Conservation (phyloP, 108 stramenopile genomes). For the Schizochytrium sp. region DNA sequence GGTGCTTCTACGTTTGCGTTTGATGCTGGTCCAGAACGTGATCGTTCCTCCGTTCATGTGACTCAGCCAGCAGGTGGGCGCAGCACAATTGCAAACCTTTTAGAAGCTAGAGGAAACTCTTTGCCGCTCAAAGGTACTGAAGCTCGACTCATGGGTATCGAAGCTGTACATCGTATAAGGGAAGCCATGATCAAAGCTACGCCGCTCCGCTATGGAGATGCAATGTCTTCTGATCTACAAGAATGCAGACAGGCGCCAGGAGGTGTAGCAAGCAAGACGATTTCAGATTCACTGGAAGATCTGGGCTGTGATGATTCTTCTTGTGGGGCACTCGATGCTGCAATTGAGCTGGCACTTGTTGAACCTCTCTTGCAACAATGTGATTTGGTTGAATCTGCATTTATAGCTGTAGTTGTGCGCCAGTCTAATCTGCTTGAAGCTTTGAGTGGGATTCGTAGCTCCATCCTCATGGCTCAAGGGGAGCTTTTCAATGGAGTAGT, state of each 20-base stretch:
- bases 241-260: constrained; percentile 40
- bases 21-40: neutral
- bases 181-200: neutral
- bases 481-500: constrained; percentile 11
- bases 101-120: neutral
- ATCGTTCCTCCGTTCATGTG: neutral
- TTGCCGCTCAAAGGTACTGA: neutral
- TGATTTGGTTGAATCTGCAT: constrained; percentile 34
- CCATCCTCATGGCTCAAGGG: constrained; percentile 34
- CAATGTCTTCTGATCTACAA: neutral
- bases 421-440: constrained; percentile 35
- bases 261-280: neutral
- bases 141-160: neutral
- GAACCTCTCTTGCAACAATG: constrained; percentile 44
- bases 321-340: neutral
- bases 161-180: neutral
- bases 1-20: neutral
- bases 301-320: constrained; percentile 2
- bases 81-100: neutral
- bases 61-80: neutral
- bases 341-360: constrained; percentile 4
- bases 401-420: constrained; percentile 2
- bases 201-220: constrained; percentile 9
- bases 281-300: neutral
- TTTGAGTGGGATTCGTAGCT: neutral